These are phyloP conservation scores for Apiotrichum gamsii DNA, from an alignment of 1,284 basidiomycete species.

Conservation along the genomic window DNA sequence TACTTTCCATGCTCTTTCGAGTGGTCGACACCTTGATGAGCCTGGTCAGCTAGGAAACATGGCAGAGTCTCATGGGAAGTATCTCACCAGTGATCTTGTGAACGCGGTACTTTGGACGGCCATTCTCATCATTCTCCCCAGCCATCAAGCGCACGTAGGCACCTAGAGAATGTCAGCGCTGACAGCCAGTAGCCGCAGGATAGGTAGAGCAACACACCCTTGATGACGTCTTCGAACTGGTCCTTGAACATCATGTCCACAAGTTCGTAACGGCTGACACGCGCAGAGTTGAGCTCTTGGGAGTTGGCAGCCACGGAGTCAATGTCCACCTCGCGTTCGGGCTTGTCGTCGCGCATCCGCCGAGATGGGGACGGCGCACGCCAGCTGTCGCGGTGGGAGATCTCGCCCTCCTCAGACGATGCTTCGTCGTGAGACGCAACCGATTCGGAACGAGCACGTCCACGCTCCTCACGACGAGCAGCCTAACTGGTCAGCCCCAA, in stretches of 20 bases:
- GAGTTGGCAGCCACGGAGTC: constrained; percentile 60
- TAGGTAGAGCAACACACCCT: constrained; percentile 20
- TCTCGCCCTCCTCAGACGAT: constrained; percentile 59
- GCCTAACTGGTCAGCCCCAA: constrained; percentile 14
- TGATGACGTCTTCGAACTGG: constrained; percentile 26
- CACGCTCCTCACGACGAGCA: constrained; percentile 51
- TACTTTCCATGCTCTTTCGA: constrained; percentile 52
- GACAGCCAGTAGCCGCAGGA: not conserved
- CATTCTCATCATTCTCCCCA: constrained; percentile 51
- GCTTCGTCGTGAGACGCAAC: constrained; percentile 22
- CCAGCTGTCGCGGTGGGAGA: constrained; percentile 60
- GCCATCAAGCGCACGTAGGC: constrained; percentile 74
- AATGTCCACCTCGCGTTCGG: constrained; percentile 58
- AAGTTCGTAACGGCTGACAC: constrained; percentile 70
- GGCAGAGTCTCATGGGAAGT: constrained; percentile 54
- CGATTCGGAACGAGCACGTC: constrained; percentile 47
- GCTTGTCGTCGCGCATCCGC: constrained; percentile 49
- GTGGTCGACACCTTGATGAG: constrained; percentile 9
- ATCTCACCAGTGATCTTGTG: constrained; percentile 64
- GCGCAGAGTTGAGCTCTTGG: constrained; percentile 63
- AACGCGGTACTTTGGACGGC: constrained; percentile 67
- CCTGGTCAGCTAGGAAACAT: not conserved
- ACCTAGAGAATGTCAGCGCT: too few species aligned
- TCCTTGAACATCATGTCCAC: constrained; percentile 49
- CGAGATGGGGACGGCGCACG: constrained; percentile 18